phyloP scores from a whole-genome alignment of 495 filamentous ascomycete species.

The Aspergillus indologenus region DNA sequence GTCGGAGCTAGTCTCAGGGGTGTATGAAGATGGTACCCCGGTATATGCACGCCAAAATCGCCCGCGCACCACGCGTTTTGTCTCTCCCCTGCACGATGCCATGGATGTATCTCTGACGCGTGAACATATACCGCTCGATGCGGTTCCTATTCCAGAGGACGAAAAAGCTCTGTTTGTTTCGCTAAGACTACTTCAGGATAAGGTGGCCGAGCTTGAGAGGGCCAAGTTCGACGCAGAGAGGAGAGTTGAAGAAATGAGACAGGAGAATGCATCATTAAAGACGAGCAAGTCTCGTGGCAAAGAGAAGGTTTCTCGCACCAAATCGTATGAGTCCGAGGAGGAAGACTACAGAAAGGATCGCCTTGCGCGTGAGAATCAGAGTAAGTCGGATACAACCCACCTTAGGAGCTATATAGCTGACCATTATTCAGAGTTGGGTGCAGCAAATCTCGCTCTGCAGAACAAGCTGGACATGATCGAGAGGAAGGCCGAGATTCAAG shows the following conservation, averaged over 20 bases:
- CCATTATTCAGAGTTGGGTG: conserved; percentile 51
- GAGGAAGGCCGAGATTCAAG: conserved; percentile 56
- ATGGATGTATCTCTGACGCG: conserved; percentile 39
- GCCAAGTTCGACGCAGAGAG: conserved; percentile 57
- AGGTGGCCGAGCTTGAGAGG: conserved; percentile 59
- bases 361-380: conserved; percentile 50
- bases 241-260: conserved; percentile 51
- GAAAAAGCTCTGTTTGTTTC: conserved; percentile 69
- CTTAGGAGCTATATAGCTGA: conserved; percentile 6
- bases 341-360: conserved; percentile 33
- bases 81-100: conserved; percentile 42
- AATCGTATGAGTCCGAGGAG: conserved; percentile 40
- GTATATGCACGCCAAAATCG: conserved; percentile 53
- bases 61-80: conserved; percentile 55
- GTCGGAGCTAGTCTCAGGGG: conserved; percentile 67
- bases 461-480: conserved; percentile 56
- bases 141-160: conserved; percentile 64
- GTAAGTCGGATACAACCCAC: conserved; percentile 33
- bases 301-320: conserved; percentile 43
- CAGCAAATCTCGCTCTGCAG: conserved; percentile 54
- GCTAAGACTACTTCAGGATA: conserved; percentile 63
- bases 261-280: conserved; percentile 55
- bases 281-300: conserved; percentile 43
- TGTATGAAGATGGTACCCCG: conserved; percentile 63
- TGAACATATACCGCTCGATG: conserved; percentile 53